Conservation (phyloP, 352 stramenopile species). For the Globisporangium camurandrum region DNA sequence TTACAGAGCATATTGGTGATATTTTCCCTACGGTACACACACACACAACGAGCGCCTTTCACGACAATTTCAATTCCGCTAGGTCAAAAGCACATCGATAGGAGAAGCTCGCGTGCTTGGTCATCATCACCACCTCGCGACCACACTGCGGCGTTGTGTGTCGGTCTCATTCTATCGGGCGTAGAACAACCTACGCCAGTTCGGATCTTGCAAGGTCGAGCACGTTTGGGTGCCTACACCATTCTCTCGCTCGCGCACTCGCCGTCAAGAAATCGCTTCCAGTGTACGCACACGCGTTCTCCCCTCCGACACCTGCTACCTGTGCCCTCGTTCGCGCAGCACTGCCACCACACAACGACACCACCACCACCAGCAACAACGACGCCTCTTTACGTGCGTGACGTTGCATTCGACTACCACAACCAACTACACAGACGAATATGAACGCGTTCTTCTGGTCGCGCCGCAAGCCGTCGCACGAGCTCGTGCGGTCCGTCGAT, state of each 20-base stretch:
- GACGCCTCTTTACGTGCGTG: background rate
- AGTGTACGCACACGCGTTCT: background rate
- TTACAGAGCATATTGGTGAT: too few relatives aligned
- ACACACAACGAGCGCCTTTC: too few relatives aligned
- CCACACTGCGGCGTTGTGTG: too few relatives aligned
- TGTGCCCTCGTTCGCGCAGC: background rate
- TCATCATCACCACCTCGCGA: too few relatives aligned
- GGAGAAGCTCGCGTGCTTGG: too few relatives aligned
- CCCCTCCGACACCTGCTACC: too few relatives aligned
- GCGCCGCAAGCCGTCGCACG: constrained; percentile 55
- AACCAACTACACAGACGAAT: too few relatives aligned
- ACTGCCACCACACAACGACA: background rate
- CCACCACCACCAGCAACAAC: background rate
- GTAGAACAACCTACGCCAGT: too few relatives aligned
- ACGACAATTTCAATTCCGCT: too few relatives aligned
- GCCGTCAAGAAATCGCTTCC: background rate
- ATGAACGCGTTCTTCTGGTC: constrained; percentile 83
- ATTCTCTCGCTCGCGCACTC: background rate
- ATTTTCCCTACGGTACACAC: too few relatives aligned
- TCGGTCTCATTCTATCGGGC: too few relatives aligned
- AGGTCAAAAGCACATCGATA: too few relatives aligned
- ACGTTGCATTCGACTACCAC: constrained; percentile 5
- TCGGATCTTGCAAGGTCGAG: constrained; percentile 1
- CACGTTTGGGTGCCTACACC: background rate
- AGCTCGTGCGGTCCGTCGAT: constrained; percentile 69